phyloP scores from a whole-genome alignment of 257 asterid species.

The Scutellaria galericulata region DNA sequence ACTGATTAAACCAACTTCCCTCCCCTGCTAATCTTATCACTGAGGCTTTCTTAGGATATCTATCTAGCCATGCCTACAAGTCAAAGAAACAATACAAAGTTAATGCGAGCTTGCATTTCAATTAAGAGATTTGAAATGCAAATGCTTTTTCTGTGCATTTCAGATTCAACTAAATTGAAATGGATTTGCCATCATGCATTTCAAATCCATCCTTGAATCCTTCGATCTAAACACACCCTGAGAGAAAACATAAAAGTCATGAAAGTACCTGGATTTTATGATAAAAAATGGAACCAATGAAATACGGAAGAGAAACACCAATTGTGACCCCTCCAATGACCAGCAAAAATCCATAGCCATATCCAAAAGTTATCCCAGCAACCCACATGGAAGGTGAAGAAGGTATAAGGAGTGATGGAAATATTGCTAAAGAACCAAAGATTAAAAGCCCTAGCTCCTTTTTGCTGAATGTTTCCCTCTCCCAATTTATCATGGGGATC shows the following conservation, averaged over 20 bases:
- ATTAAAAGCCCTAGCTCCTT: constrained; percentile 56
- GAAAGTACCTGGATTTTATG: constrained; percentile 63
- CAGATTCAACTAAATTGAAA: too few relatives aligned
- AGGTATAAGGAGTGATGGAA: constrained; percentile 66
- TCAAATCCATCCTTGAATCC: too few relatives aligned
- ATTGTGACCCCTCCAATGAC: constrained; percentile 58
- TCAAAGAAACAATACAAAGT: not conserved
- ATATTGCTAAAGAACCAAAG: constrained; percentile 61
- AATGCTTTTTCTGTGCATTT: too few relatives aligned
- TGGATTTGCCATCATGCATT: too few relatives aligned
- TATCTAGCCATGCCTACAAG: constrained; percentile 69
- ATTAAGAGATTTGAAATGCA: too few relatives aligned
- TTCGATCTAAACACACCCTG: not conserved
- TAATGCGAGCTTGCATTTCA: too few relatives aligned
- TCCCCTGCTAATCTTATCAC: constrained; percentile 83
- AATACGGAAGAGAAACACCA: constrained; percentile 80
- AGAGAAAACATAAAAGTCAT: not conserved
- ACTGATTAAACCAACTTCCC: constrained; percentile 76
- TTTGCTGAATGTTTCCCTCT: constrained; percentile 55
- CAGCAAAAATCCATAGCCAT: constrained; percentile 64
- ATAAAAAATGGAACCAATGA: constrained; percentile 75
- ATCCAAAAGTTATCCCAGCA: constrained; percentile 75
- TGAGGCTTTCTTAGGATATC: constrained; percentile 85
- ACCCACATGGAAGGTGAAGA: constrained; percentile 86
- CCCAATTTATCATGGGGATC: constrained; percentile 69